These are phyloP conservation scores for Serendipita vermifera DNA, from an alignment of 768 basidiomycete genomes.

Conservation along the genomic window DNA sequence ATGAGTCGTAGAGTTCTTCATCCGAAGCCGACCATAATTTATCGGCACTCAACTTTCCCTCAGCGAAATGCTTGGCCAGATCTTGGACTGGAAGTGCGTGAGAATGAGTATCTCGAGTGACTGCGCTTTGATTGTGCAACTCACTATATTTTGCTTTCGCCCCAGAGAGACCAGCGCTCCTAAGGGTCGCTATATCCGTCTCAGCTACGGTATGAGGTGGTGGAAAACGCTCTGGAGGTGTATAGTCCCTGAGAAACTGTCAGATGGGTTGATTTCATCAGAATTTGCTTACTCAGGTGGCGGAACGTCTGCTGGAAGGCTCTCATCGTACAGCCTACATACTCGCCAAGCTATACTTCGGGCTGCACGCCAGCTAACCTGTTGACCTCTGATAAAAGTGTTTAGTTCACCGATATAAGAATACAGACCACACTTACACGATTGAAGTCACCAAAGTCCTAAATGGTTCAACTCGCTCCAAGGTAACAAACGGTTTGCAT, in stretches of 20 bases:
- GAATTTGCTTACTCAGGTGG: conserved; percentile 29
- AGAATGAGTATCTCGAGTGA: not conserved
- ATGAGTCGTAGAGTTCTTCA: conserved; percentile 59
- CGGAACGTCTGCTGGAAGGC: conserved; percentile 52
- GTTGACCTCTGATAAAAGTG: conserved; percentile 44
- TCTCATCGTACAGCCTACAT: conserved; percentile 61
- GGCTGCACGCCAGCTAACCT: conserved; percentile 81
- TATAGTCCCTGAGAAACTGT: conserved; percentile 1
- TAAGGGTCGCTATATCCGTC: conserved; percentile 45
- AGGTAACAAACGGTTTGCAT: conserved; percentile 65
- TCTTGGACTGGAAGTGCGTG: conserved; percentile 45
- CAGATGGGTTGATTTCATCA: conserved; percentile 12
- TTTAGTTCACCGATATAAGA: not conserved
- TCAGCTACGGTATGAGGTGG: conserved; percentile 52
- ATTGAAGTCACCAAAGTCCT: conserved; percentile 65
- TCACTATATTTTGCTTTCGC: conserved; percentile 86
- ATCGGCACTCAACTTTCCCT: conserved; percentile 62
- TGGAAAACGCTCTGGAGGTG: conserved; percentile 44
- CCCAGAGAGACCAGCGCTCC: conserved; percentile 61
- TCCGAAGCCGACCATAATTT: conserved; percentile 60
- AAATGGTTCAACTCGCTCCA: conserved; percentile 73
- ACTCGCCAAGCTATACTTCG: conserved; percentile 69
- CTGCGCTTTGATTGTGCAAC: conserved; percentile 15
- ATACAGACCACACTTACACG: conserved; percentile 36
- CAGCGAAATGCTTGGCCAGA: conserved; percentile 64